phyloP scores from a whole-genome alignment of 202 grass and related monocot genomes.

The Panicum hallii region DNA sequence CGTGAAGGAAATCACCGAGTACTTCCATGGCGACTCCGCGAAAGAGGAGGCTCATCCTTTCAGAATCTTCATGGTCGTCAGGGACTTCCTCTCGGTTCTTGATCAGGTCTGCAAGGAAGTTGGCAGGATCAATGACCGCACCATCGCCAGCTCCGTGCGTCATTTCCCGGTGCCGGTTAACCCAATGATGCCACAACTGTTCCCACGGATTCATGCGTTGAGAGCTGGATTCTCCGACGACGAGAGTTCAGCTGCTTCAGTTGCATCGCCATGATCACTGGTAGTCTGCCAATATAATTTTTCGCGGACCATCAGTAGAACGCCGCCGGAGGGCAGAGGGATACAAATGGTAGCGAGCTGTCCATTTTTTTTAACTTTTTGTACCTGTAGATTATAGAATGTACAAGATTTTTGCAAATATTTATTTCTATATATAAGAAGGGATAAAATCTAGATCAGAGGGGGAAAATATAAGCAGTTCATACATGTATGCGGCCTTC shows the following conservation, averaged over 20 bases:
- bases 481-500: conserved; percentile 35
- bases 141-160: conserved; percentile 53
- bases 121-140: conserved; percentile 58
- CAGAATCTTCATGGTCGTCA: conserved; percentile 85
- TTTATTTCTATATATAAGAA: conserved; percentile 68
- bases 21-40: conserved; percentile 79
- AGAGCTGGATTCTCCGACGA: conserved; percentile 76
- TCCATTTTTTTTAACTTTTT: conserved; percentile 27
- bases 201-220: conserved; percentile 62
- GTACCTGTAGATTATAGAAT: conserved; percentile 69
- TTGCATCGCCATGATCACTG: conserved; percentile 49
- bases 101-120: conserved; percentile 89
- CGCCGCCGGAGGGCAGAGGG: conserved; percentile 31
- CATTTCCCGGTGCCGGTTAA: conserved; percentile 68
- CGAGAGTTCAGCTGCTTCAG: conserved; percentile 65
- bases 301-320: conserved; percentile 37
- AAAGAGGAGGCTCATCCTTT: conserved; percentile 84
- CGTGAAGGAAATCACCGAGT: conserved; percentile 78
- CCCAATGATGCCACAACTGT: conserved; percentile 67
- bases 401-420: conserved; percentile 71
- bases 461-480: conserved; percentile 48
- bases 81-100: conserved; percentile 78
- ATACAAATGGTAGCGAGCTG: conserved; percentile 16
- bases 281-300: conserved; percentile 39
- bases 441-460: conserved; percentile 58